phyloP scores from a whole-genome alignment of 106 monocot species.

The Allium fistulosum region DNA sequence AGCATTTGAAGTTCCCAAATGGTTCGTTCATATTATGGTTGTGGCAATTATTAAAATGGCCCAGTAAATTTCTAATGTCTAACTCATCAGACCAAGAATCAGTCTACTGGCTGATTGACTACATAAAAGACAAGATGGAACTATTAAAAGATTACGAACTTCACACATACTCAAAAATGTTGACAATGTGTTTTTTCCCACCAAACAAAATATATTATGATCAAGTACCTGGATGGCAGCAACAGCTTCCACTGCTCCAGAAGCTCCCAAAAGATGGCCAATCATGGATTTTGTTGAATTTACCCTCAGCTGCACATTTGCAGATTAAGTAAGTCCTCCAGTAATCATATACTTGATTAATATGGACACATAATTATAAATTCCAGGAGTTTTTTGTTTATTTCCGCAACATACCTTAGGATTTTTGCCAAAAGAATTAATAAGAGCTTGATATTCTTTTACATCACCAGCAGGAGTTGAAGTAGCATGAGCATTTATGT shows the following conservation, averaged over 20 bases:
- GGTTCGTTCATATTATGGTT: no score
- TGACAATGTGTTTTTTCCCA: no score
- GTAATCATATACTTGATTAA: no score
- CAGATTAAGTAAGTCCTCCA: neutral
- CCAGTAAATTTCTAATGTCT: no score
- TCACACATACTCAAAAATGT: no score
- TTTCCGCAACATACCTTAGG: conserved; percentile 43
- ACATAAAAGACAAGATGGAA: no score
- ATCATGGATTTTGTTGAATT: conserved; percentile 99
- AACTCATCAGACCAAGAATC: no score
- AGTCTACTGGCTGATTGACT: no score
- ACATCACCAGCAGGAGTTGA: conserved; percentile 87
- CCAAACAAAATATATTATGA: no score
- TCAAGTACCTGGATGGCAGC: conserved; percentile 64
- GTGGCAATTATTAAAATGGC: no score
- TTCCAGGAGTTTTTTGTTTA: neutral
- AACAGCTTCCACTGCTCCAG: conserved; percentile 96
- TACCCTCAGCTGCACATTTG: conserved; percentile 13
- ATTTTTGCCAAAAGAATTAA: conserved; percentile 69
- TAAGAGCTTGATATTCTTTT: conserved; percentile 87
- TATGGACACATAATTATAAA: neutral
- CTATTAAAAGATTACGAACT: no score
- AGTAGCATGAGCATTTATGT: conserved; percentile 98
- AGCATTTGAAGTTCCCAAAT: no score
- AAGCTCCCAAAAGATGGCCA: conserved; percentile 88